These are phyloP conservation scores for Mortierella sp. DNA, from an alignment of 371 early-diverging fungal genomes.

Conservation along the genomic window DNA sequence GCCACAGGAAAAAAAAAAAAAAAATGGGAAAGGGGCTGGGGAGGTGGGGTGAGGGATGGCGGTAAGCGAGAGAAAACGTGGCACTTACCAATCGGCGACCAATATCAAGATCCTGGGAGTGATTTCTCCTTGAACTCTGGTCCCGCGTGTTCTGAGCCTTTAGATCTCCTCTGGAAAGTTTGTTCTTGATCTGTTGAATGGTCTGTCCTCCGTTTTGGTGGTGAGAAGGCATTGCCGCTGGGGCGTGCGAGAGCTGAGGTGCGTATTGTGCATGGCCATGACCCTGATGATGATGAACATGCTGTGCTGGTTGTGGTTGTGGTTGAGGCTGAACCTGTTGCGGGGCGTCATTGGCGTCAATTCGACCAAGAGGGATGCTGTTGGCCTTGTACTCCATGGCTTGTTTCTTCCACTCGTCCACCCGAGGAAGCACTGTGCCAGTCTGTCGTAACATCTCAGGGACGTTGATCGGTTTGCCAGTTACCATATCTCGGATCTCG, in stretches of 20 bases:
- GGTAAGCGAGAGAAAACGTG: background rate
- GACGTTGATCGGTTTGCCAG: conserved; percentile 70
- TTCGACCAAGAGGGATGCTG: conserved; percentile 61
- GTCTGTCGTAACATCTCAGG: conserved; percentile 61
- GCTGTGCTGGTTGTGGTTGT: conserved; percentile 26
- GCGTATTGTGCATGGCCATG: conserved; percentile 3
- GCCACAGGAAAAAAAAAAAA: background rate
- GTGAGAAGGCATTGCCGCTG: background rate
- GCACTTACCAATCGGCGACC: conserved; percentile 38
- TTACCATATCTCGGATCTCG: conserved; percentile 73
- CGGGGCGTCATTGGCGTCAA: conserved; percentile 30
- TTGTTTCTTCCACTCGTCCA: conserved; percentile 80
- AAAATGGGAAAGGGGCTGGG: background rate
- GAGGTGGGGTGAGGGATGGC: background rate
- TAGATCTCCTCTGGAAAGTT: conserved; percentile 33
- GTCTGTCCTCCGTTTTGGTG: conserved; percentile 23
- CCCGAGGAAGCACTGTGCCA: conserved; percentile 65
- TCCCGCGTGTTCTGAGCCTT: conserved; percentile 15
- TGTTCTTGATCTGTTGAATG: conserved; percentile 36
- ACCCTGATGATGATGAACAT: conserved; percentile 11
- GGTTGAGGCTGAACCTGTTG: conserved; percentile 39
- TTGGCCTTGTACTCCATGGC: conserved; percentile 67
- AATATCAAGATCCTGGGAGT: conserved; percentile 40
- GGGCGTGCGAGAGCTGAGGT: conserved; percentile 7
- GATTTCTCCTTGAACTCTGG: conserved; percentile 8